These are phyloP conservation scores for Kwoniella heveanensis DNA, from an alignment of 768 basidiomycete species.

Conservation along the genomic window DNA sequence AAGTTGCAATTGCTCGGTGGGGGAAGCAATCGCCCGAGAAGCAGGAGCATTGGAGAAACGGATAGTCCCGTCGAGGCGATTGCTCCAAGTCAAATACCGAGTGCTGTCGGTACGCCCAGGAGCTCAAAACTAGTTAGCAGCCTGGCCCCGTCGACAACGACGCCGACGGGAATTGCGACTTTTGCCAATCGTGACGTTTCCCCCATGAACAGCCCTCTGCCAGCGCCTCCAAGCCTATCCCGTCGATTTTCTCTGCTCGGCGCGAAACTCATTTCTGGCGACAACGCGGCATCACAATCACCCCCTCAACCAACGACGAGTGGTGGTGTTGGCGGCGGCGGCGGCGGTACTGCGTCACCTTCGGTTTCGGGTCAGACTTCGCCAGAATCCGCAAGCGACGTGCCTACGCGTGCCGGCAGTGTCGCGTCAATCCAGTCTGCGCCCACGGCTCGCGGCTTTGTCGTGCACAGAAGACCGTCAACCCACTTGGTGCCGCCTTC, in stretches of 20 bases:
- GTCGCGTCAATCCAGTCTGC: slow-evolving; percentile 3
- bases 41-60: slow-evolving; percentile 43
- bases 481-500: slow-evolving; percentile 13
- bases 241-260: slow-evolving; percentile 26
- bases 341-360: slow-evolving; percentile 4
- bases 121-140: slow-evolving; percentile 10
- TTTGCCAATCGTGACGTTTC: slow-evolving; percentile 22
- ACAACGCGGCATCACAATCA: slow-evolving; percentile 4
- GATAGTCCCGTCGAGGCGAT: slow-evolving; percentile 18
- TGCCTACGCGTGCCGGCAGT: background rate
- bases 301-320: background rate
- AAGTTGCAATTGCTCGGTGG: slow-evolving; percentile 37
- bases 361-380: slow-evolving; percentile 12
- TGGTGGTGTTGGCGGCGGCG: too few relatives aligned
- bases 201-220: slow-evolving; percentile 22
- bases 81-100: background rate
- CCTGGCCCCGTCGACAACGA: slow-evolving; percentile 1
- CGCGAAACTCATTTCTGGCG: slow-evolving; percentile 8
- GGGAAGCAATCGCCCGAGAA: slow-evolving; percentile 31
- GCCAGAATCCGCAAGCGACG: slow-evolving; percentile 12
- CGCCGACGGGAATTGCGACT: too few relatives aligned
- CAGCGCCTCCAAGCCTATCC: slow-evolving; percentile 15
- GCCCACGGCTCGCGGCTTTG: slow-evolving; percentile 1
- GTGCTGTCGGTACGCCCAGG: slow-evolving; percentile 8
- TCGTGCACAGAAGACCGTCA: slow-evolving; percentile 12